Percentiles rank a stretch among this genome's conserved stretches.
Evolutionary conservation across 169 alveolate genomes (phyloP).

Genomic region (Toxoplasma gondii): DNA sequence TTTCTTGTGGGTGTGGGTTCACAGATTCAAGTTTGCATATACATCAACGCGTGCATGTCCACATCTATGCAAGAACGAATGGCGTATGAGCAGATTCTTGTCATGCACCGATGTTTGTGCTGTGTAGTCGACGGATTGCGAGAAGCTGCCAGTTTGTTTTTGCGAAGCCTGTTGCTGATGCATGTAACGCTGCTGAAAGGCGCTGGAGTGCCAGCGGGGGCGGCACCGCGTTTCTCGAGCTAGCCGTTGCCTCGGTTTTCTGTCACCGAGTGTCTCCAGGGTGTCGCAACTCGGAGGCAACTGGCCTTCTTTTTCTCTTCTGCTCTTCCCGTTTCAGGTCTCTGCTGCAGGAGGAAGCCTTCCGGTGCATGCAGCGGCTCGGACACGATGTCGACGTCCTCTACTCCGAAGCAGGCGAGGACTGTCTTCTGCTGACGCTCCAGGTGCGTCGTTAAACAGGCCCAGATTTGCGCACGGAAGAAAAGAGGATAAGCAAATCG

Average conservation of each 20-base stretch:
- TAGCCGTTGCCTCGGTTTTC: no score
- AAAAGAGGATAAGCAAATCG: not conserved
- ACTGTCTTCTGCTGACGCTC: conserved; percentile 40
- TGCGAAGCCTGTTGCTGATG: not conserved
- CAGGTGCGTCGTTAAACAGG: conserved; percentile 11
- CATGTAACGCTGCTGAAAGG: no score
- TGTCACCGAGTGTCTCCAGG: no score
- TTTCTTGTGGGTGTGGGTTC: no score
- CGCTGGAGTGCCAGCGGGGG: no score
- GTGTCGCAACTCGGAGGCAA: no score
- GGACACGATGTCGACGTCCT: not conserved
- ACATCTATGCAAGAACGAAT: no score
- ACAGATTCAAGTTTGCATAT: no score
- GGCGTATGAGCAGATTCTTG: no score
- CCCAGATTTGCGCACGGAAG: not conserved
- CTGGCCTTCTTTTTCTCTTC: not conserved
- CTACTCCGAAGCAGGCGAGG: conserved; percentile 45
- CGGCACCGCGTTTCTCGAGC: no score
- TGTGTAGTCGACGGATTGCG: not conserved
- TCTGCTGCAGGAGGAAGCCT: conserved; percentile 62
- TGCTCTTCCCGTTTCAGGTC: conserved; percentile 1
- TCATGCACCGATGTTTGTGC: no score
- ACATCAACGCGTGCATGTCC: no score
- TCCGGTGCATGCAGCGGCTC: conserved; percentile 51
- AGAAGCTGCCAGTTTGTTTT: not conserved